These are phyloP conservation scores for Lotmaria passim DNA, from an alignment of 208 protist genomes.

Conservation along the genomic window DNA sequence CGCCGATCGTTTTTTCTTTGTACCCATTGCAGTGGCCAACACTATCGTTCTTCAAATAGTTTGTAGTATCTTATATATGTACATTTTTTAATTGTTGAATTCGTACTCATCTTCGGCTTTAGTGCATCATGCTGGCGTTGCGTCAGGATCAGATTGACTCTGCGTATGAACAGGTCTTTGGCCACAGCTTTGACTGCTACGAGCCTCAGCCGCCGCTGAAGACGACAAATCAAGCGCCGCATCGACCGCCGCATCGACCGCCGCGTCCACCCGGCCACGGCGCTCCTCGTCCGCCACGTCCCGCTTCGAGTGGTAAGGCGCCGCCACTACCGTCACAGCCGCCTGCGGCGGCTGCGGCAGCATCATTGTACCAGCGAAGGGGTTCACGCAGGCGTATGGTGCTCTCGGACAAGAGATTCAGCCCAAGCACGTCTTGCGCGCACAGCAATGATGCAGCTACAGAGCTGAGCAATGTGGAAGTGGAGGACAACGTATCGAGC, in stretches of 20 bases:
- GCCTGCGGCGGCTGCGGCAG: too few relatives aligned
- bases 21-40: too few relatives aligned
- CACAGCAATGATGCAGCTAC: too few relatives aligned
- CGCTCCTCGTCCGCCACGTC: neutral
- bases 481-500: neutral
- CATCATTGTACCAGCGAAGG: neutral
- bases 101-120: too few relatives aligned
- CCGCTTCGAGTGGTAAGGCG: neutral
- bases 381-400: conserved; percentile 7
- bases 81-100: too few relatives aligned
- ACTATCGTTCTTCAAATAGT: too few relatives aligned
- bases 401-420: conserved; percentile 13
- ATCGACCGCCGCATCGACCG: too few relatives aligned
- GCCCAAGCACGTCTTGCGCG: too few relatives aligned
- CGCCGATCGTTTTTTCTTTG: too few relatives aligned
- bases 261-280: neutral
- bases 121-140: conserved; percentile 15
- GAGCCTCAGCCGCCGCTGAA: neutral
- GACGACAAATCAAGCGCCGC: too few relatives aligned
- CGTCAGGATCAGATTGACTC: neutral
- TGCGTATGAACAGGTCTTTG: conserved; percentile 21
- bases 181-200: conserved; percentile 9
- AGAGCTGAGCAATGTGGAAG: neutral
- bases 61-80: too few relatives aligned
- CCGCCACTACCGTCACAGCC: neutral